A percentile compares a stretch with the other conserved stretches of the same genome.
These are phyloP conservation scores for Aspergillus sojae DNA, from an alignment of 2,329 filamentous ascomycete species.

Conservation along the genomic window DNA sequence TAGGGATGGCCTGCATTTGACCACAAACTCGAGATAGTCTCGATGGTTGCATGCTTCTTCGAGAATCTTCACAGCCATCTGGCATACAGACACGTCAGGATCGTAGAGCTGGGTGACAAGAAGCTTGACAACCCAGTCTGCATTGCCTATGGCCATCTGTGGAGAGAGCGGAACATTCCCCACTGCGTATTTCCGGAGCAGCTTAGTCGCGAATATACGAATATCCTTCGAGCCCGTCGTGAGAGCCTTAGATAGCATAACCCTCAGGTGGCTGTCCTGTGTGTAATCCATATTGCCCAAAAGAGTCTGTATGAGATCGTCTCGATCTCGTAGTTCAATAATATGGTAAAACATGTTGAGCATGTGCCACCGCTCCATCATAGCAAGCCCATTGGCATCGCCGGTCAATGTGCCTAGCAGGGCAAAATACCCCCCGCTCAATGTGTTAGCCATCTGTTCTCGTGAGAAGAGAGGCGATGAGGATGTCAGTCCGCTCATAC, in stretches of 20 bases:
- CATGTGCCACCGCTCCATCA: constrained; percentile 95
- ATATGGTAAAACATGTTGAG: constrained; percentile 99
- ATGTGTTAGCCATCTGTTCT: constrained; percentile 79
- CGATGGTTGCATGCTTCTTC: constrained; percentile 97
- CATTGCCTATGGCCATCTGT: constrained; percentile 59
- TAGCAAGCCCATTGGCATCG: constrained; percentile 78
- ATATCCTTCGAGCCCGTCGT: constrained; percentile 90
- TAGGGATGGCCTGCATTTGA: constrained; percentile 89
- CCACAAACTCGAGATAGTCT: constrained; percentile 89
- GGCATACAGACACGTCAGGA: constrained; percentile 93
- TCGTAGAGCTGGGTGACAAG: constrained; percentile 99
- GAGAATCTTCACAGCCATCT: constrained; percentile 92
- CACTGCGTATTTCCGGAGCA: constrained; percentile 83
- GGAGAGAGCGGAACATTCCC: constrained; percentile 49
- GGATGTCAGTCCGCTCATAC: constrained; percentile 69
- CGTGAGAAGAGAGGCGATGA: constrained; percentile 86
- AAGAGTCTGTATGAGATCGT: constrained; percentile 86
- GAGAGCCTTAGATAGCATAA: constrained; percentile 90
- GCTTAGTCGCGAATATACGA: constrained; percentile 84
- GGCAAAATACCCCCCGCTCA: constrained; percentile 91
- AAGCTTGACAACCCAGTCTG: constrained; percentile 93
- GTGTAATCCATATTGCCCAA: constrained; percentile 92
- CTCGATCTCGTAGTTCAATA: constrained; percentile 83
- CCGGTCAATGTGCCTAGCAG: constrained; percentile 86
- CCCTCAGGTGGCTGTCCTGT: constrained; percentile 82